phyloP scores from a whole-genome alignment of 805 yeast genomes.

The Wickerhamiella galacta region DNA sequence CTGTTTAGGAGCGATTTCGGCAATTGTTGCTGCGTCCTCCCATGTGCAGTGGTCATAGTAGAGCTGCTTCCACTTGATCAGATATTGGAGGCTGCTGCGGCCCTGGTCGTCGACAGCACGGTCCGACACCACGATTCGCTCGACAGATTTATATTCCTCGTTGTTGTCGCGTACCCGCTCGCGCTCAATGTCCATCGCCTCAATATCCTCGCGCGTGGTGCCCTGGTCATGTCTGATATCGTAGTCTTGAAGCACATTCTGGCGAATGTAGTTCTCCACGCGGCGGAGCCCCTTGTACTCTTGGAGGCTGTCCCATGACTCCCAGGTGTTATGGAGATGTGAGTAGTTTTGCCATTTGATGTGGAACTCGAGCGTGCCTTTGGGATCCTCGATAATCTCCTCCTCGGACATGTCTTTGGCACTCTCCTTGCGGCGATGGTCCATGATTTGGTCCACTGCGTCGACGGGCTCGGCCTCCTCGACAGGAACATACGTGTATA shows the following conservation, averaged over 20 bases:
- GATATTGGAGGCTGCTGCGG: slow-evolving; percentile 53
- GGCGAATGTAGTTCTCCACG: slow-evolving; percentile 79
- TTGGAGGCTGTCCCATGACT: slow-evolving; percentile 34
- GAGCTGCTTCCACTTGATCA: slow-evolving; percentile 85
- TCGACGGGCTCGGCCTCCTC: slow-evolving; percentile 23
- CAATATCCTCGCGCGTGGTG: slow-evolving; percentile 82
- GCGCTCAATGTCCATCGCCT: slow-evolving; percentile 79
- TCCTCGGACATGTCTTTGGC: slow-evolving; percentile 19
- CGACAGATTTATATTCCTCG: slow-evolving; percentile 71
- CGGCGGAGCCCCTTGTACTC: slow-evolving; percentile 60
- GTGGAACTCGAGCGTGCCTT: slow-evolving; percentile 36
- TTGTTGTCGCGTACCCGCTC: slow-evolving; percentile 73
- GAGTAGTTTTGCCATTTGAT: slow-evolving; percentile 81
- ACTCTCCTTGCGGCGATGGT: slow-evolving; percentile 31
- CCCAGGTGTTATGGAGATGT: slow-evolving; percentile 94
- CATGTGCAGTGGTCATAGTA: slow-evolving; percentile 93
- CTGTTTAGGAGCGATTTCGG: slow-evolving; percentile 63
- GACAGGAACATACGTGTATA: background rate
- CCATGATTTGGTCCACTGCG: slow-evolving; percentile 35
- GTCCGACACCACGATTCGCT: slow-evolving; percentile 75
- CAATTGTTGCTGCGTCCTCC: slow-evolving; percentile 86
- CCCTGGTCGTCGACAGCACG: slow-evolving; percentile 40
- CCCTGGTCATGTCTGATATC: slow-evolving; percentile 63
- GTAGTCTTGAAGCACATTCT: slow-evolving; percentile 52
- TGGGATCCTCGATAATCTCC: slow-evolving; percentile 31